These are phyloP conservation scores for Hypocreales sp. DNA, from an alignment of 2,329 filamentous ascomycete genomes.

Conservation along the genomic window DNA sequence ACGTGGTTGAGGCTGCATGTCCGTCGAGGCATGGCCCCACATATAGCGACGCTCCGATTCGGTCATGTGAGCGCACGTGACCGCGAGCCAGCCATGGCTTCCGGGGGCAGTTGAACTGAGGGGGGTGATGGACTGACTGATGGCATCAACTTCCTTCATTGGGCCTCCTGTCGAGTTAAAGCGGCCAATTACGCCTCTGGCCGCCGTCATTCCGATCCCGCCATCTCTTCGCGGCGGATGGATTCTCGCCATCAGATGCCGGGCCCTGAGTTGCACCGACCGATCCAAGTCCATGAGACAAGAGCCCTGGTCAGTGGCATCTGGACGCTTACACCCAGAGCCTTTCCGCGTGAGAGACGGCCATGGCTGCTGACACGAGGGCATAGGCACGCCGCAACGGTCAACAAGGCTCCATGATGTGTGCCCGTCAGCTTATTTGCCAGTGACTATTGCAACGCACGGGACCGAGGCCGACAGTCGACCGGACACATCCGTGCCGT, in stretches of 20 bases:
- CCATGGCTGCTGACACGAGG: slow-evolving; percentile 3
- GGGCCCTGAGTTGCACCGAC: slow-evolving; percentile 1
- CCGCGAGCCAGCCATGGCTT: slow-evolving; percentile 5
- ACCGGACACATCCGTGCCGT: background rate
- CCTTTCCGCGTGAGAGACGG: slow-evolving; percentile 1
- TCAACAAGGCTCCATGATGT: slow-evolving; percentile 9
- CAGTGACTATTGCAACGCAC: slow-evolving; percentile 8
- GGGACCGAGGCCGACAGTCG: slow-evolving; percentile 1
- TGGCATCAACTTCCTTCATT: slow-evolving; percentile 9
- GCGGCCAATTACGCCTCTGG: slow-evolving; percentile 5
- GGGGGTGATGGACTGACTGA: slow-evolving; percentile 9
- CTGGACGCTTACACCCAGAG: slow-evolving; percentile 5
- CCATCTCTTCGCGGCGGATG: slow-evolving; percentile 2
- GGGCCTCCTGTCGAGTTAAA: slow-evolving; percentile 8
- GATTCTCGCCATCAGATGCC: slow-evolving; percentile 2
- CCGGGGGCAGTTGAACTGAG: slow-evolving; percentile 8
- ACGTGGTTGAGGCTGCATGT: no score
- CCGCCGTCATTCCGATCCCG: slow-evolving; percentile 1
- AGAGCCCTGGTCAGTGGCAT: slow-evolving; percentile 5
- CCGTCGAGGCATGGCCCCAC: no score
- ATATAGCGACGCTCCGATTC: slow-evolving; percentile 3
- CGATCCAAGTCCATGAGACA: slow-evolving; percentile 3
- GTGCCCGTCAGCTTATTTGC: slow-evolving; percentile 9
- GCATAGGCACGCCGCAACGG: slow-evolving; percentile 1
- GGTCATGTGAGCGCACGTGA: slow-evolving; percentile 8